phyloP scores from a whole-genome alignment of 176 grass and related monocot species.

The Raddia distichophylla region DNA sequence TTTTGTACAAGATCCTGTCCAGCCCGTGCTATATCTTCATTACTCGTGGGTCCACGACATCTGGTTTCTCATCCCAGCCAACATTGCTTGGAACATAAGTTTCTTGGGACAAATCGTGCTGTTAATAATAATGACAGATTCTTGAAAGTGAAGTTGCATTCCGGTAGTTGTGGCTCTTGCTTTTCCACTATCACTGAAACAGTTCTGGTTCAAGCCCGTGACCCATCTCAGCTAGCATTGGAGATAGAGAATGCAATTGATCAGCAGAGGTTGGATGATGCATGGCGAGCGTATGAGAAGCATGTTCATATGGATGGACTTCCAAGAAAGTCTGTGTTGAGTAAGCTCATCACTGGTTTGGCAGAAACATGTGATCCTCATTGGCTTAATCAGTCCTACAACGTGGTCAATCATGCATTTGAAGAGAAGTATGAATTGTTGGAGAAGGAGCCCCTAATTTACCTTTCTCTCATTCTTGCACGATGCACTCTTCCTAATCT shows the following conservation, averaged over 20 bases:
- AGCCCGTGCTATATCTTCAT: background rate
- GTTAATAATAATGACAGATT: background rate
- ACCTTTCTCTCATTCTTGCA: conserved; percentile 71
- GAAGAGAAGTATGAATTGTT: conserved; percentile 53
- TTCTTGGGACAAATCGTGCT: background rate
- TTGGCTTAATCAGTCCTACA: conserved; percentile 73
- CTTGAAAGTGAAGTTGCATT: background rate
- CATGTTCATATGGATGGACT: conserved; percentile 65
- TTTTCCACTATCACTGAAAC: conserved; percentile 60
- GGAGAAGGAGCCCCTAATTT: conserved; percentile 78
- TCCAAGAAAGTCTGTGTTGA: conserved; percentile 70
- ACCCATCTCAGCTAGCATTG: conserved; percentile 54
- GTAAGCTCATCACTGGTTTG: conserved; percentile 72
- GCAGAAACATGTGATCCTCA: conserved; percentile 57
- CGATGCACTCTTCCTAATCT: conserved; percentile 53
- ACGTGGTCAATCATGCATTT: conserved; percentile 53
- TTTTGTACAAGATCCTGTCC: conserved; percentile 25
- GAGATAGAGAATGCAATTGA: conserved; percentile 69
- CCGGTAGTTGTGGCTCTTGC: background rate
- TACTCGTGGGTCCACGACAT: background rate
- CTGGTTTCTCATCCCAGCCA: conserved; percentile 6
- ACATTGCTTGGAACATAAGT: conserved; percentile 14
- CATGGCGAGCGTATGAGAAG: conserved; percentile 77
- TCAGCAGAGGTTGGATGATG: conserved; percentile 68
- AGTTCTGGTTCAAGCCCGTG: conserved; percentile 67